Evolutionary conservation across 345 rosid species (phyloP).

Genomic region (Gossypium stocksii): DNA sequence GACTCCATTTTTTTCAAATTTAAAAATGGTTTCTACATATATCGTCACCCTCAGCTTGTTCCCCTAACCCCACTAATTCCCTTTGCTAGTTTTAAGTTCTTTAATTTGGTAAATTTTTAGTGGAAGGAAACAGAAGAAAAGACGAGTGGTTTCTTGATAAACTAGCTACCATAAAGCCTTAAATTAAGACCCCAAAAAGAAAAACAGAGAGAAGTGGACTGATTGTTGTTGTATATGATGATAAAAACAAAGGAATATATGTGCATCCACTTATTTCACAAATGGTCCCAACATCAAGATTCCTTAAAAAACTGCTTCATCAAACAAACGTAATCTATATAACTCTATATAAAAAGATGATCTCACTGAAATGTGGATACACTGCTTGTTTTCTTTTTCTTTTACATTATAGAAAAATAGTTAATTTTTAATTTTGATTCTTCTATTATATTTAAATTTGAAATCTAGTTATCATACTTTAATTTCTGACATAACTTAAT

Average conservation of each 20-base stretch:
- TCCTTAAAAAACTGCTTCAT: neutral
- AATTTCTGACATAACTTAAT: no score
- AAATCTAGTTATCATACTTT: no score
- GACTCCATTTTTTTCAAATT: no score
- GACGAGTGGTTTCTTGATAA: neutral
- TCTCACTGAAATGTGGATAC: no score
- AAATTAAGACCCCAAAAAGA: neutral
- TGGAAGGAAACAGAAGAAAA: neutral
- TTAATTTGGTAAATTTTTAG: no score
- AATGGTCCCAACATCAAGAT: neutral
- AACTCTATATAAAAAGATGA: no score
- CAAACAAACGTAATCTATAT: neutral
- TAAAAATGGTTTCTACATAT: no score
- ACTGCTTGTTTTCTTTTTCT: no score
- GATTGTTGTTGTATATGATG: neutral
- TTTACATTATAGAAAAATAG: no score
- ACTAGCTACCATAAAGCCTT: constrained; percentile 2
- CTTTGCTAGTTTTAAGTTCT: neutral
- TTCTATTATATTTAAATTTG: no score
- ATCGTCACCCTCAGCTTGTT: no score
- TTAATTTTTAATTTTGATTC: no score
- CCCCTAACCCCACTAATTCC: neutral
- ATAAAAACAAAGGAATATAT: neutral
- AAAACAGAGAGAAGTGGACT: neutral
- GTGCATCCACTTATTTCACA: neutral